Percentiles rank a stretch among this genome's conserved stretches.
These are phyloP conservation scores for Phytophthora litchii DNA, from an alignment of 352 stramenopile species.

Conservation along the genomic window DNA sequence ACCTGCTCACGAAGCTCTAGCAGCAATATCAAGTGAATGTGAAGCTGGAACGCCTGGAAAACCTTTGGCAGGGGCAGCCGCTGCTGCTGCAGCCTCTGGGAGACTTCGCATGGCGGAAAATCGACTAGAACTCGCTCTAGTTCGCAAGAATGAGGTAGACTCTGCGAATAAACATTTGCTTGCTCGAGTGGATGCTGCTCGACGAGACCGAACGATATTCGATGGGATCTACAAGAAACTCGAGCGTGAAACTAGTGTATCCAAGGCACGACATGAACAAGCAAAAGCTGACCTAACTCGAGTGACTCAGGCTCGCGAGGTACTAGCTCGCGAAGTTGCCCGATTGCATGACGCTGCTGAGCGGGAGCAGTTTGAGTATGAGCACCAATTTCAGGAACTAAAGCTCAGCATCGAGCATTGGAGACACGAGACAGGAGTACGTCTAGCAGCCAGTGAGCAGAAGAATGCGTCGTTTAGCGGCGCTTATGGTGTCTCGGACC, in stretches of 20 bases:
- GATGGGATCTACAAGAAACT: constrained; percentile 89
- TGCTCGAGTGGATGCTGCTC: constrained; percentile 69
- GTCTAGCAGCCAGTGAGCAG: constrained; percentile 16
- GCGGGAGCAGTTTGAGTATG: constrained; percentile 60
- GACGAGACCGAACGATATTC: constrained; percentile 76
- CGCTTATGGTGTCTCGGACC: constrained; percentile 20
- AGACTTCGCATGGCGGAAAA: constrained; percentile 72
- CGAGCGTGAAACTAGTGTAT: constrained; percentile 71
- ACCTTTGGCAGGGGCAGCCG: constrained; percentile 34
- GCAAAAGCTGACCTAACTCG: constrained; percentile 49
- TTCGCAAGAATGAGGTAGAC: constrained; percentile 85
- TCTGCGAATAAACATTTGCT: constrained; percentile 83
- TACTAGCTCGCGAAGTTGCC: constrained; percentile 52
- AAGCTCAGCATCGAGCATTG: constrained; percentile 61
- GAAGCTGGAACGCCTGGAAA: constrained; percentile 29
- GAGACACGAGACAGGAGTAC: constrained; percentile 38
- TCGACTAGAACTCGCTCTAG: constrained; percentile 71
- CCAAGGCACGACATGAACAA: constrained; percentile 52
- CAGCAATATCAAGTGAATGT: constrained; percentile 12
- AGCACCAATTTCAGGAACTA: constrained; percentile 67
- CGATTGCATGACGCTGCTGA: constrained; percentile 56
- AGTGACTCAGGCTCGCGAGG: constrained; percentile 49
- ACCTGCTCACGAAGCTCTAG: constrained; percentile 17
- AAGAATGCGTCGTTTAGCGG: constrained; percentile 8
- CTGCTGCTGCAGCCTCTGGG: constrained; percentile 47